A percentile compares a stretch with the other conserved stretches of the same genome.
These are phyloP conservation scores for Rubia peregrina DNA, from an alignment of 305 asterid species.

Conservation along the genomic window DNA sequence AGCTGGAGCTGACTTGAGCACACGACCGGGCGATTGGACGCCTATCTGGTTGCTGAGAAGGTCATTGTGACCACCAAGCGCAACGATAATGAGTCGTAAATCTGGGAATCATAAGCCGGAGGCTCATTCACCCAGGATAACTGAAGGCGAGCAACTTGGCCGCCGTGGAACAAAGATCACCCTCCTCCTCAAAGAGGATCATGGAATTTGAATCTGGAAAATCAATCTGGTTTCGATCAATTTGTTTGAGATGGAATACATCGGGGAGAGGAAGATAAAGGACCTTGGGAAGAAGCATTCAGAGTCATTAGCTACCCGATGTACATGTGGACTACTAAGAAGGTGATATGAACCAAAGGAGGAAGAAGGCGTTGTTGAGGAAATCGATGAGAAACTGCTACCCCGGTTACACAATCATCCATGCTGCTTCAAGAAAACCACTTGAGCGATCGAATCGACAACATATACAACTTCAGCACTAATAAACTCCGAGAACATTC, in stretches of 20 bases:
- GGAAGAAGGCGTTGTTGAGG: constrained; percentile 3
- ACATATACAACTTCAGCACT: no score
- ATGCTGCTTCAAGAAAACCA: no score
- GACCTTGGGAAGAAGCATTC: constrained; percentile 8
- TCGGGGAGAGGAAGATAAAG: constrained; percentile 10
- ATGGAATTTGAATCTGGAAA: no score
- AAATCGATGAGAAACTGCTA: not conserved
- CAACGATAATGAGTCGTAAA: constrained; percentile 7
- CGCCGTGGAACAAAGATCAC: no score
- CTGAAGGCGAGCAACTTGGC: no score
- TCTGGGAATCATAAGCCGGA: constrained; percentile 7
- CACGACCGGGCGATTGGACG: not conserved
- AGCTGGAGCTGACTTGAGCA: not conserved
- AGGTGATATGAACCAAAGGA: no score
- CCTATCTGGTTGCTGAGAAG: constrained; percentile 12
- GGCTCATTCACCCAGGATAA: constrained; percentile 8
- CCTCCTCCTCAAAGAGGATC: constrained; percentile 7
- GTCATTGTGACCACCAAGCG: constrained; percentile 13
- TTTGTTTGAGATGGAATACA: constrained; percentile 11
- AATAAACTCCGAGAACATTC: no score
- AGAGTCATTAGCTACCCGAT: constrained; percentile 4
- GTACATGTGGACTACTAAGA: not conserved
- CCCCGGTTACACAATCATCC: no score
- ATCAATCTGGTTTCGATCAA: no score
- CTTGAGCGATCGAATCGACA: no score